phyloP scores from a whole-genome alignment of 2,329 filamentous ascomycete genomes.

The Amauroascus verrucosus region DNA sequence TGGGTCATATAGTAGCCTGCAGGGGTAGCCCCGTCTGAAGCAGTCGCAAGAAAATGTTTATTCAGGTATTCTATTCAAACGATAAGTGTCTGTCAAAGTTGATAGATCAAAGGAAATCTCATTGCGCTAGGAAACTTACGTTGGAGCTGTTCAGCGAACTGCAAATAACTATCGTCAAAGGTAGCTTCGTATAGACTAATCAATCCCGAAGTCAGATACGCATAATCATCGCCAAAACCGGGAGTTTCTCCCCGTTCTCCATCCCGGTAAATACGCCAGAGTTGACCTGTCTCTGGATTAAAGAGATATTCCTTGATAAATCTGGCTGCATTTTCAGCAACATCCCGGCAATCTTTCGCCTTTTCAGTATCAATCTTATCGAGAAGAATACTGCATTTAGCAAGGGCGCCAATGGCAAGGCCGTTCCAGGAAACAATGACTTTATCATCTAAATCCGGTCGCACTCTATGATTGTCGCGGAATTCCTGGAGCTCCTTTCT shows the following conservation, averaged over 20 bases:
- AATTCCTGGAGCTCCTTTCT: conserved; percentile 59
- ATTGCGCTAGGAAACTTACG: conserved; percentile 36
- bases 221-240: conserved; percentile 90
- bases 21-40: conserved; percentile 28
- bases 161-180: conserved; percentile 61
- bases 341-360: conserved; percentile 51
- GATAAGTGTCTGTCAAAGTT: background rate
- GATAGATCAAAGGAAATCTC: conserved; percentile 6
- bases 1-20: conserved; percentile 36
- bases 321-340: conserved; percentile 56
- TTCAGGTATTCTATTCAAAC: conserved; percentile 57
- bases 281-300: conserved; percentile 48
- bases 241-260: conserved; percentile 52
- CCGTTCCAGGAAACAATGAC: conserved; percentile 82
- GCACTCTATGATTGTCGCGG: conserved; percentile 61
- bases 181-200: conserved; percentile 78
- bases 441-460: conserved; percentile 77
- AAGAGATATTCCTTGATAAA: conserved; percentile 70
- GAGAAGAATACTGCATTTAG: conserved; percentile 62
- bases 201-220: conserved; percentile 72
- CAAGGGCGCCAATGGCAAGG: conserved; percentile 72
- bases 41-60: conserved; percentile 62
- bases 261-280: conserved; percentile 66
- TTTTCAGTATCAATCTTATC: conserved; percentile 47
- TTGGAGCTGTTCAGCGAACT: conserved; percentile 75